Evolutionary conservation across 164 flowering plant species (phyloP), one percentile per base, ranked within the genome.

Genomic region (Liquidambar formosana): DNA sequence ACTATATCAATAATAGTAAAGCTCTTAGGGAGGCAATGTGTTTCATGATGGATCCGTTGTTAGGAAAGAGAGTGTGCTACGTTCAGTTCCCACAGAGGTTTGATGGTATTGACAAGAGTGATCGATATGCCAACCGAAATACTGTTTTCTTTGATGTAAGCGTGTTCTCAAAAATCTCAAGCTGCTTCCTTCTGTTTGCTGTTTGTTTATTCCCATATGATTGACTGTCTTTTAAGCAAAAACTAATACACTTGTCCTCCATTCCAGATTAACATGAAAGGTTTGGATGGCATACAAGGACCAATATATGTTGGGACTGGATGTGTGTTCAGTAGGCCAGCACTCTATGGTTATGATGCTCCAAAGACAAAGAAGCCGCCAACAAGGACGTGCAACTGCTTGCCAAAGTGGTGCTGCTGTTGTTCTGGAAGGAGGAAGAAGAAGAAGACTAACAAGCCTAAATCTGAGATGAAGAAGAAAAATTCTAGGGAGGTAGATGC

Each of bases 231-330:
- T 64, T 54, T 64, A 15, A 47, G 12, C 15, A 46, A n/a, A 56
- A 23, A 23, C 61, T 71, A 44, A 61, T 44, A 27, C 8, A 28
- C 10, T 15, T 2, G 15, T 46, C 27, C 27, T 58, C 23, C 23
- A 22, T 61, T 28, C 5, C 79, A 88, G 92, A 88, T 88, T 64
- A 88, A 88, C 73, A 82, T 88, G 90, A 88, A 80, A 82, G 89
- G 93, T 46, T 68, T 88, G 72, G 93, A 88, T 78, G 93, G 93
- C 11, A 80, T 88, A 65, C 93, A 88, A 82, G 93, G 93, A 28
- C 93, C 90, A 13, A 84, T 88, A 21, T 86, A 83, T 76, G 90
- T 85, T 11, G 93, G 93, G 23, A 88, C 90, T 43, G 93, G 93
- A 22, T 84, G 90, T 74, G 86, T 87, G 33, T 86, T 88, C 77